These are phyloP conservation scores for Phytopythium delawarense DNA, from an alignment of 352 stramenopile species.

Conservation along the genomic window DNA sequence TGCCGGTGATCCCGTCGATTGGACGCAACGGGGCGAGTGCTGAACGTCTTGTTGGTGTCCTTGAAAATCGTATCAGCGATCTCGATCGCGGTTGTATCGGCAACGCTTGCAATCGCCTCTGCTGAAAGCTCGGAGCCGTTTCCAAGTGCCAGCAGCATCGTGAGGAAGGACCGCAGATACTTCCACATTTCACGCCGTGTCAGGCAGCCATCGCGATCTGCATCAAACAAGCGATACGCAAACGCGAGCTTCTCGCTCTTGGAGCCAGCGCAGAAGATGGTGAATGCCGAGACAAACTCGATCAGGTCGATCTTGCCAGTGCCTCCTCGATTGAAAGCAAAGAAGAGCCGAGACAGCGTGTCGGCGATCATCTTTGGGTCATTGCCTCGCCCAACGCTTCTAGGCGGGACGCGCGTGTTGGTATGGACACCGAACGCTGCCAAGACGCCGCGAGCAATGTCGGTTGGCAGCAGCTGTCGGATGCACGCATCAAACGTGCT, in stretches of 20 bases:
- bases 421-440: slow-evolving; percentile 58
- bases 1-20: slow-evolving; percentile 29
- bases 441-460: slow-evolving; percentile 48
- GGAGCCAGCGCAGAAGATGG: slow-evolving; percentile 91
- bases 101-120: slow-evolving; percentile 76
- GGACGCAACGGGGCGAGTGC: slow-evolving; percentile 29
- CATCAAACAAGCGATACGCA: slow-evolving; percentile 89
- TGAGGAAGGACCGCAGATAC: slow-evolving; percentile 93
- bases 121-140: slow-evolving; percentile 83
- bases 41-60: slow-evolving; percentile 79
- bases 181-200: slow-evolving; percentile 89
- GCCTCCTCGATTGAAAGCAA: slow-evolving; percentile 81
- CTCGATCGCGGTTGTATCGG: slow-evolving; percentile 74
- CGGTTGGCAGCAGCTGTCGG: slow-evolving; percentile 45
- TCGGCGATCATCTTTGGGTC: slow-evolving; percentile 77
- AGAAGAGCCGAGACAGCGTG: slow-evolving; percentile 73
- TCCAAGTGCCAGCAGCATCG: slow-evolving; percentile 92
- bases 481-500: slow-evolving; percentile 76
- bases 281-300: slow-evolving; percentile 93
- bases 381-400: slow-evolving; percentile 59
- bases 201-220: slow-evolving; percentile 87
- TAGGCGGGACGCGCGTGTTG: slow-evolving; percentile 51
- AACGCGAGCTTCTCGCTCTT: slow-evolving; percentile 96
- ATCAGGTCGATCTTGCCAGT: slow-evolving; percentile 82
- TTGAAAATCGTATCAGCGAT: slow-evolving; percentile 84